Conservation (phyloP, 345 rosid genomes). For the Arabidopsis arenosa region DNA sequence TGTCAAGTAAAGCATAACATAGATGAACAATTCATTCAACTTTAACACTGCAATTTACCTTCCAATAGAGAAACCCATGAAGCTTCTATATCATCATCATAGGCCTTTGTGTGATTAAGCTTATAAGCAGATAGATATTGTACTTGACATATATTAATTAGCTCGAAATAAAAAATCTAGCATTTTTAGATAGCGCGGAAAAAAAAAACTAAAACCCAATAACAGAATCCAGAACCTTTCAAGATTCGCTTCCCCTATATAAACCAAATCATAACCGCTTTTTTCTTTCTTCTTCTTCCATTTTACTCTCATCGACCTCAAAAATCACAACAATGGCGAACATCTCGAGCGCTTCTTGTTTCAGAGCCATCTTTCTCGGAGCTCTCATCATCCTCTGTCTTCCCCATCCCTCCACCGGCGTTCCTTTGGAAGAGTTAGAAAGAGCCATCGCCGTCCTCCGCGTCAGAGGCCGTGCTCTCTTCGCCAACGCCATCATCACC, state of each 20-base stretch:
- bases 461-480: conserved; percentile 51
- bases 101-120: background rate
- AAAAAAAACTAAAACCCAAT: conserved; percentile 7
- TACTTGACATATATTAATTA: background rate
- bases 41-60: background rate
- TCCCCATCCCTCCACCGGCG: conserved; percentile 35
- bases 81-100: background rate
- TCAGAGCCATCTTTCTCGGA: conserved; percentile 32
- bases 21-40: background rate
- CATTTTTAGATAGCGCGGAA: conserved; percentile 4
- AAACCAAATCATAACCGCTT: conserved; percentile 29
- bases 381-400: conserved; percentile 34
- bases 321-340: conserved; percentile 38
- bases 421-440: conserved; percentile 52
- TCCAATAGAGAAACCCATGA: background rate
- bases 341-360: conserved; percentile 15
- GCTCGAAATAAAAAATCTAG: background rate
- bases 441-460: conserved; percentile 49
- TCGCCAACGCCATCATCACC: conserved; percentile 61
- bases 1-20: background rate
- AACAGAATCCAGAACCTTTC: conserved; percentile 28
- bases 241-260: conserved; percentile 10
- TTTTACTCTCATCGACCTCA: conserved; percentile 9
- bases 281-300: conserved; percentile 13
- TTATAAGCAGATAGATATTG: background rate